phyloP scores from a whole-genome alignment of 306 rosid genomes.

The Cicer pinnatifidum region DNA sequence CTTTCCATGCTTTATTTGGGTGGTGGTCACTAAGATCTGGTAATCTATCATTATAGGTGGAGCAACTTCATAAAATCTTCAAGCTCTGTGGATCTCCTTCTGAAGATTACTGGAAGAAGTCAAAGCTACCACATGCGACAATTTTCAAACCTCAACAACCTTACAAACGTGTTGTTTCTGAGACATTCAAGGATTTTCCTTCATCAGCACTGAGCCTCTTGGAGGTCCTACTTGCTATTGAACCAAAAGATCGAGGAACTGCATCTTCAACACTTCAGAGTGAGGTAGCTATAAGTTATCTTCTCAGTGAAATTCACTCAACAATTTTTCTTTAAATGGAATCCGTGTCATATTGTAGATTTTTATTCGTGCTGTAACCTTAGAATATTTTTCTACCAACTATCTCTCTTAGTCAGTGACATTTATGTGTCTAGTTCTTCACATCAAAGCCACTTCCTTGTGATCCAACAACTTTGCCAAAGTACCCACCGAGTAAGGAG shows the following conservation, averaged over 20 bases:
- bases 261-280: constrained; percentile 79
- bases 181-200: constrained; percentile 73
- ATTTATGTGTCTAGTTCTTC: constrained; percentile 63
- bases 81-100: constrained; percentile 94
- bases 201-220: constrained; percentile 61
- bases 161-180: constrained; percentile 68
- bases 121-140: constrained; percentile 80
- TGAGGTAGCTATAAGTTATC: constrained; percentile 60
- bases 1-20: constrained; percentile 36
- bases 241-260: constrained; percentile 72
- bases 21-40: constrained; percentile 35
- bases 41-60: constrained; percentile 61
- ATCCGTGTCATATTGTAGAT: constrained; percentile 9
- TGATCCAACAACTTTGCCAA: constrained; percentile 75
- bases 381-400: background rate
- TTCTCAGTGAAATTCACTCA: constrained; percentile 20
- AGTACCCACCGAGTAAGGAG: constrained; percentile 89
- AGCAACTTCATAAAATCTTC: constrained; percentile 93
- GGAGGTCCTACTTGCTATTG: constrained; percentile 79
- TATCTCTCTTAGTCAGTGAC: constrained; percentile 36
- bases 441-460: constrained; percentile 72
- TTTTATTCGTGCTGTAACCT: constrained; percentile 5
- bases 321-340: constrained; percentile 3
- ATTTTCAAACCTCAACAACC: constrained; percentile 85
- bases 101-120: constrained; percentile 83